phyloP scores from a whole-genome alignment of 2,329 filamentous ascomycete species.

The Diplodia scrobiculata region DNA sequence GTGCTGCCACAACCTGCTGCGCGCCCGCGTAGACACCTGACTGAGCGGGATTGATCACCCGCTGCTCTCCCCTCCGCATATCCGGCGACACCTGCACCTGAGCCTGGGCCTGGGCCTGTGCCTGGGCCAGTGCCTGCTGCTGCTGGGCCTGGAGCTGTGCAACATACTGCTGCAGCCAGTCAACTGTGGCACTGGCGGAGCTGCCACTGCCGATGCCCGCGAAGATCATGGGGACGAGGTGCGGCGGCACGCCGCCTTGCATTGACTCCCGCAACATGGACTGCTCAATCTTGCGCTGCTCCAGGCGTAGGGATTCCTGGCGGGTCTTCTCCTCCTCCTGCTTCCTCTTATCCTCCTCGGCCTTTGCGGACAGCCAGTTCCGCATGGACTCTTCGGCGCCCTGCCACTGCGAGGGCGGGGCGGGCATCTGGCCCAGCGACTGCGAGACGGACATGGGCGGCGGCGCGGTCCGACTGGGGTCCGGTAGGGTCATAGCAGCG shows the following conservation, averaged over 20 bases:
- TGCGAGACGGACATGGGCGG: slow-evolving; percentile 38
- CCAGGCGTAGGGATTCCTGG: slow-evolving; percentile 53
- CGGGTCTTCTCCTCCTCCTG: slow-evolving; percentile 58
- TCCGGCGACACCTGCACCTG: slow-evolving; percentile 43
- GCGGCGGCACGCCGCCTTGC: slow-evolving; percentile 55
- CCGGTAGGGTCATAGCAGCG: slow-evolving; percentile 56
- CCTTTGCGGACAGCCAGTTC: slow-evolving; percentile 55
- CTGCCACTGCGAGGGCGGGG: slow-evolving; percentile 52
- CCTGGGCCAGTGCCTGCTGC: slow-evolving; percentile 47
- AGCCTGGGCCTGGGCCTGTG: slow-evolving; percentile 38
- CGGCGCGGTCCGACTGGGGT: slow-evolving; percentile 48
- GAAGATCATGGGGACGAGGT: slow-evolving; percentile 58
- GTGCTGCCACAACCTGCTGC: slow-evolving; percentile 40
- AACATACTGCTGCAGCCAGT: slow-evolving; percentile 56
- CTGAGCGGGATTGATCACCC: slow-evolving; percentile 47
- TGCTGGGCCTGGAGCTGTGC: slow-evolving; percentile 50
- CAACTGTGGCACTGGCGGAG: slow-evolving; percentile 52
- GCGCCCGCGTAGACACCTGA: slow-evolving; percentile 39
- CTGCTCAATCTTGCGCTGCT: slow-evolving; percentile 57
- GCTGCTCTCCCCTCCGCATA: slow-evolving; percentile 44
- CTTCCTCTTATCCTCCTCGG: slow-evolving; percentile 56
- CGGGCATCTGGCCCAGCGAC: slow-evolving; percentile 48
- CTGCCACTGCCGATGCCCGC: slow-evolving; percentile 55
- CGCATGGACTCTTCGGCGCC: slow-evolving; percentile 56
- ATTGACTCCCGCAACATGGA: slow-evolving; percentile 57